Conservation (phyloP, 2,329 filamentous ascomycete species). For the Talaromyces rugulosus region DNA sequence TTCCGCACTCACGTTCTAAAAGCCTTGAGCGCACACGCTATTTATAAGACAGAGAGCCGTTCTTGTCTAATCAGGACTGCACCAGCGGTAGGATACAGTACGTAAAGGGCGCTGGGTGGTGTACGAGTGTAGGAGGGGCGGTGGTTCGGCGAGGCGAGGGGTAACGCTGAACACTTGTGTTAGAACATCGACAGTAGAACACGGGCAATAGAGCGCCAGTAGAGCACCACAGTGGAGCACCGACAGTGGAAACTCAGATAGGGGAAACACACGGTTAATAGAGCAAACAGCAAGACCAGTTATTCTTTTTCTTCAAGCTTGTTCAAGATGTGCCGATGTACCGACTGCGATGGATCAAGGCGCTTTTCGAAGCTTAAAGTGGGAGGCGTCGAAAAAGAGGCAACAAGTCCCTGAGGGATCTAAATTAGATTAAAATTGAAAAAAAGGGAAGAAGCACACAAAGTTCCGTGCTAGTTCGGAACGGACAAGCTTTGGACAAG, state of each 20-base stretch:
- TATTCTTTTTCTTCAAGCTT: not conserved
- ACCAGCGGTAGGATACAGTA: not conserved
- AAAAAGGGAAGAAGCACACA: not conserved
- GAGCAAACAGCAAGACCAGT: not conserved
- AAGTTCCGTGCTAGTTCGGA: not conserved
- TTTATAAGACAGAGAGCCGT: not conserved
- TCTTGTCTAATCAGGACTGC: not conserved
- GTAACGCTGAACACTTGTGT: not conserved
- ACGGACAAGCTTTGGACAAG: not conserved
- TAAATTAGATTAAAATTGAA: not conserved
- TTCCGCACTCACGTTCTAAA: not conserved
- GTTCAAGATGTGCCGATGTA: not conserved
- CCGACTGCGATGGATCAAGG: not conserved
- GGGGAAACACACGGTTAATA: not conserved
- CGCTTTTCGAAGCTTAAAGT: not conserved
- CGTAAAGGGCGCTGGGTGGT: not conserved
- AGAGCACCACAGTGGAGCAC: not conserved
- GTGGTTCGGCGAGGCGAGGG: not conserved
- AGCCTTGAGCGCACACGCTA: not conserved
- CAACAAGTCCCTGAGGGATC: not conserved
- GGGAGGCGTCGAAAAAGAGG: not conserved
- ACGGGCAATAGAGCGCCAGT: not conserved
- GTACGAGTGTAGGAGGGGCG: not conserved
- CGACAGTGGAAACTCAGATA: not conserved
- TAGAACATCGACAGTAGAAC: not conserved